These are phyloP conservation scores for Corylus avellana DNA, from an alignment of 306 rosid species.

Conservation along the genomic window DNA sequence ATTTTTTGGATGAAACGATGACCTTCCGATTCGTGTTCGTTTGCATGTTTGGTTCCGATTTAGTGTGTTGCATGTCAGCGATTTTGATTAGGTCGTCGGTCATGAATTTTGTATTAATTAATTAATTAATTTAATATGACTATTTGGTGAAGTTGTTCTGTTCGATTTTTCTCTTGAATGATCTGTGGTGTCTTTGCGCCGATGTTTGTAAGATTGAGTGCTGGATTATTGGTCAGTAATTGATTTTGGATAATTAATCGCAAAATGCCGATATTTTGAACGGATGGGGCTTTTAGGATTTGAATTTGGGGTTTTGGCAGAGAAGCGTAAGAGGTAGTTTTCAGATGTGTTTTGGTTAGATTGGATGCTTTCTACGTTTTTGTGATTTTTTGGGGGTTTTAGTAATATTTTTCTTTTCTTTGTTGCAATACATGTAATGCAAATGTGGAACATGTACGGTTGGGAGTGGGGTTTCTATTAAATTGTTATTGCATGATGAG, in stretches of 20 bases:
- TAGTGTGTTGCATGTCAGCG: constrained; percentile 14
- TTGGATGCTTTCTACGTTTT: constrained; percentile 27
- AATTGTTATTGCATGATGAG: constrained; percentile 3
- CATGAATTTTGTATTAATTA: constrained; percentile 7
- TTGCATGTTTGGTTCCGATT: constrained; percentile 4
- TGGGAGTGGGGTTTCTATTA: constrained; percentile 1
- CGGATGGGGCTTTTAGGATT: constrained; percentile 25
- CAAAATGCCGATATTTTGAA: background rate
- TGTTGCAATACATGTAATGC: background rate
- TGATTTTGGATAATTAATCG: background rate
- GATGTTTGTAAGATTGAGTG: constrained; percentile 13
- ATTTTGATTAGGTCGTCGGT: constrained; percentile 35
- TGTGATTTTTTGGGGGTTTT: background rate
- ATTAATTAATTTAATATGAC: background rate
- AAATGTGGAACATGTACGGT: background rate
- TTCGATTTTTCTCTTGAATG: constrained; percentile 33
- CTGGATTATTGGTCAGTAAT: background rate
- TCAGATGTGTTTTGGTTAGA: background rate
- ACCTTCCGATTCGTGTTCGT: background rate
- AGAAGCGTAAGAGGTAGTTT: background rate
- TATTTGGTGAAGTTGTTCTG: background rate
- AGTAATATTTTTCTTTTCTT: background rate
- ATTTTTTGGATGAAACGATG: background rate
- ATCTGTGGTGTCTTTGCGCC: constrained; percentile 20
- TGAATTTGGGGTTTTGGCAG: background rate